Evolutionary conservation across 441 rosid species (phyloP), one percentile per base, ranked within the genome.

Genomic region (Melastoma candidum): DNA sequence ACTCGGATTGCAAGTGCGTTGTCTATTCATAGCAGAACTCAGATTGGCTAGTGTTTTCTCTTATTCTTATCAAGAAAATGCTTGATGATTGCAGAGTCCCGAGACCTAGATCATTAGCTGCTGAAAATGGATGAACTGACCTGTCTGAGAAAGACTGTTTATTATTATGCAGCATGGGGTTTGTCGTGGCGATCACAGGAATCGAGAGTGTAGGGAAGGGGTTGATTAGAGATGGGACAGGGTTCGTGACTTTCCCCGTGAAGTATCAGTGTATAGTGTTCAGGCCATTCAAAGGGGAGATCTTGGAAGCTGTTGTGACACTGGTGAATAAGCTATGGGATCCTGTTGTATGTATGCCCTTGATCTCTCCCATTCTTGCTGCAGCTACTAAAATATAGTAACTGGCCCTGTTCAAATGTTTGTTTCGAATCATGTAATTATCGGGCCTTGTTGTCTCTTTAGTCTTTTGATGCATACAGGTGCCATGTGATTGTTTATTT

Each of bases 401-500:
- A 92, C 94, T 62, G 97, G 94, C 1, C 98, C 95, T 6, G 97
- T 92, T 71, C 94, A 92, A 74, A 82, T 88, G 52, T 92, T 92
- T 58, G 92, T 88, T 66, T 92, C 97, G 10, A 92, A 83, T 68
- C 98, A 85, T 64, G 98, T 82, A 63, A 75, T 90, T 67, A 46
- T 26, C 6, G 47, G 27, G 41, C 41, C 41, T 32, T 32, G 41
- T 32, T 32, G 41, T 32, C 41, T 32, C 41, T 32, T 32, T 32
- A 32, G 5, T 6, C 7, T 32, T 32, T 32, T 32, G 41, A 2
- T 6, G 3, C 7, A 8, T 32, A 32, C 1, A 32, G 7, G 2
- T 17, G 22, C 22, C 1, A 8, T 32, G 41, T 32, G 41, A 4
- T 52, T 2, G 24, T 17, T 52, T 45, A 52, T 52, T 32, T 32